Evolutionary conservation across 148 eudicot genomes (phyloP), one percentile per base, ranked within the genome.

Genomic region (Camellia granthamiana): DNA sequence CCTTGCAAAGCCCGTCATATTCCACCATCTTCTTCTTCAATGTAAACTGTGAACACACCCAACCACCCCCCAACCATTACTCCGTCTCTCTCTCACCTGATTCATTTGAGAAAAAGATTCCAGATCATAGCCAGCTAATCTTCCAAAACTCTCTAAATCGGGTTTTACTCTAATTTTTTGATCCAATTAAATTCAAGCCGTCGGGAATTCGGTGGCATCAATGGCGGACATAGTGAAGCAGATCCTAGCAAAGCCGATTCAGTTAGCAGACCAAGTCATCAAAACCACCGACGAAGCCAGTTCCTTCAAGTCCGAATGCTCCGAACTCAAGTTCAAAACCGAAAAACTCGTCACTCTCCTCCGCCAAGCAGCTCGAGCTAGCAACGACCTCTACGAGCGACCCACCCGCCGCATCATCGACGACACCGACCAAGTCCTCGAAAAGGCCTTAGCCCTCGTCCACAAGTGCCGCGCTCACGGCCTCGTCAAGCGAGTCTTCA

Each of bases 331-430:
- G 13, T 81, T 90, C 44, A 92, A 90, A 70, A 86, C 99, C 3
- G 86, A 90, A n/a, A 93, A 91, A 71, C 91, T 96, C 2, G 91
- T 90, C n/a, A 89, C 84, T n/a, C 89, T 96, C 15, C 92, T 96
- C 75, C 93, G 97, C 3, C 95, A 92, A 52, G 99, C 99, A 2
- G 98, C 99, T 1, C 90, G 99, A 0, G 91, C 97, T 0, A 85
- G 91, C 79, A 88, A 88, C 80, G 98, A 93, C 52, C 90, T 96
- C 10, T 96, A 96, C 79, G 95, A 96, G 78, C 93, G 99, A 0
- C 99, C 99, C 49, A 92, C 99, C 3, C 88, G 90, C 38, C 90
- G 98, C 9, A 96, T 96, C 85, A 81, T 96, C 43, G 94, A 89
- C 14, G 98, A 96, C 55, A 93, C 98, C 0, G 88, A 87, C 47